Evolutionary conservation across 2,329 filamentous ascomycete genomes (phyloP), one percentile per base, ranked within the genome.

Genomic region (Seiridium unicorne): DNA sequence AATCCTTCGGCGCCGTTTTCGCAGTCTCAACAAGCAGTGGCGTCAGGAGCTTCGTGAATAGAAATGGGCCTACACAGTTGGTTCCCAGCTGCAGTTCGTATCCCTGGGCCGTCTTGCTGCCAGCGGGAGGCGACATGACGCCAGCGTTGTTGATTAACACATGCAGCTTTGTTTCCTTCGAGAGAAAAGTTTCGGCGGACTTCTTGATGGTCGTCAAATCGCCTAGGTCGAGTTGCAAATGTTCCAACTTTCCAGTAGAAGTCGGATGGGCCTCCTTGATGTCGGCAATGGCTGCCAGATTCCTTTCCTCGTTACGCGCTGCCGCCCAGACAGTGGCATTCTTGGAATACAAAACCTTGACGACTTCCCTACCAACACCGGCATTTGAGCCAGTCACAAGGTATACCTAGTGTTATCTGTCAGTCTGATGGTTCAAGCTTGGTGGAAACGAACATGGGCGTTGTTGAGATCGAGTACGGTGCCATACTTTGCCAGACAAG

Each of bases 221-320:
- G 44, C 62, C 51, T 18, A 72, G 62, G 44, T 70, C 68, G 7
- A 69, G 62, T 0, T 75, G 0, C 7, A 58, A 34, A 34, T 44
- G 36, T 4, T 26, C 18, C 32, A 58, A 34, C 56, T 51, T 34
- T 31, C 56, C 56, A 18, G 44, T 40, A 11, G 56, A 58, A 10
- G 11, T 40, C 10, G 56, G 56, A 13, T 18, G 7, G 18, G 56
- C 44, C 34, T 38, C 38, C 36, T 49, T 58, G 47, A 51, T 58
- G n/a, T 26, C 34, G 13, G 10, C 18, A 3, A 58, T 58, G 5
- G 56, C 56, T 5, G 13, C 40, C 13, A 32, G 32, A 11, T 18
- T 51, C 35, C 51, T 58, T 18, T 58, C 46, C 44, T 58, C 56
- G 34, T 18, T 35, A 4, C 56, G 56, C 13, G 56, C 56, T 13